These are phyloP conservation scores for Mucor indicus DNA, from an alignment of 371 early-diverging fungal genomes.

Conservation along the genomic window DNA sequence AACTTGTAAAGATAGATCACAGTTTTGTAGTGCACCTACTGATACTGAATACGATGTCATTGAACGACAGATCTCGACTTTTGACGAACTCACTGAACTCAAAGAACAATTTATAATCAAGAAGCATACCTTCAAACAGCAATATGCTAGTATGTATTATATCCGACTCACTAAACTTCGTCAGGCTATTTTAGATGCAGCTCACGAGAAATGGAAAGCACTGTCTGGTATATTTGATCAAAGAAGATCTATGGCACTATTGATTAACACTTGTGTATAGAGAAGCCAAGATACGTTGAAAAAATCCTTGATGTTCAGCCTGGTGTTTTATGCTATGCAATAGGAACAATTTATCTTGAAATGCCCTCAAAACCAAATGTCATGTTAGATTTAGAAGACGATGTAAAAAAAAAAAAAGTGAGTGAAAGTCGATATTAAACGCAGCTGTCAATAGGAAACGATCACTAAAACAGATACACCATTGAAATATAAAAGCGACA, in stretches of 20 bases:
- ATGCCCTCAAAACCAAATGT: constrained; percentile 86
- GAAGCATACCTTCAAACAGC: constrained; percentile 64
- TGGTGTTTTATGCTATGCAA: constrained; percentile 62
- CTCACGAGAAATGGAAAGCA: constrained; percentile 51
- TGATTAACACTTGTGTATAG: constrained; percentile 5
- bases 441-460: constrained; percentile 52
- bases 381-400: constrained; percentile 76
- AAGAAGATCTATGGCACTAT: neutral
- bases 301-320: constrained; percentile 70
- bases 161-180: constrained; percentile 67
- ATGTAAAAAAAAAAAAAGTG: constrained; percentile 40
- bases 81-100: constrained; percentile 33
- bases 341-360: constrained; percentile 87
- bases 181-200: constrained; percentile 47
- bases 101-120: constrained; percentile 47
- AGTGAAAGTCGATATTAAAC: neutral
- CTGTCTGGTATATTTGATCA: neutral
- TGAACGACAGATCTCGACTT: constrained; percentile 21
- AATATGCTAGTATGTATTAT: constrained; percentile 87
- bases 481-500: constrained; percentile 61
- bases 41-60: neutral
- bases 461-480: constrained; percentile 60
- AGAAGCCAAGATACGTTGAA: constrained; percentile 44
- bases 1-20: neutral
- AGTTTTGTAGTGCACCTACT: constrained; percentile 17